Evolutionary conservation across 1,139 yeast genomes (phyloP).

Genomic region (Spencermartinsiella ligniputridi): DNA sequence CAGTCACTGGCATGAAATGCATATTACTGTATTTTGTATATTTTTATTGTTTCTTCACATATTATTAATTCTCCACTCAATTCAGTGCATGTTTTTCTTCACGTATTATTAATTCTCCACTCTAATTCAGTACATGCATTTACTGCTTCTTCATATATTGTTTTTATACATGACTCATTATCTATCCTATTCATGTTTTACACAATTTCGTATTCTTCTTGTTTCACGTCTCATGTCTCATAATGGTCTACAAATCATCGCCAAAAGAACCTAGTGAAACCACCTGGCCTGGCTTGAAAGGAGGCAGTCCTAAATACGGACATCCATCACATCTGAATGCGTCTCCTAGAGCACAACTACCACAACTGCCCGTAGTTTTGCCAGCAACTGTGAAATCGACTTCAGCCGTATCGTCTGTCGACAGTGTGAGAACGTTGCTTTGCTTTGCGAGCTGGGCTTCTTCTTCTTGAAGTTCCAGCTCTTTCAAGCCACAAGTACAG

Average conservation of each 20-base stretch:
- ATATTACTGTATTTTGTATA: too few species aligned
- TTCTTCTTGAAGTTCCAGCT: constrained; percentile 45
- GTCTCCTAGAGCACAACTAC: constrained; percentile 94
- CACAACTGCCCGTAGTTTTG: constrained; percentile 86
- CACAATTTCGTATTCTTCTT: too few species aligned
- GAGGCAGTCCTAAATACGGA: constrained; percentile 94
- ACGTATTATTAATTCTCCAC: too few species aligned
- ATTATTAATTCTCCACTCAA: too few species aligned
- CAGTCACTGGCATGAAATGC: too few species aligned
- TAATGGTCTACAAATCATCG: constrained; percentile 31
- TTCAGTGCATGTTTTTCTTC: too few species aligned
- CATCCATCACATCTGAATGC: constrained; percentile 98
- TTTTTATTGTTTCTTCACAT: too few species aligned
- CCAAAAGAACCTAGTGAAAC: constrained; percentile 33
- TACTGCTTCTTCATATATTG: too few species aligned
- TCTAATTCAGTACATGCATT: too few species aligned
- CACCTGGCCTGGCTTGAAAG: constrained; percentile 93
- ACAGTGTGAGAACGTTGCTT: constrained; percentile 46
- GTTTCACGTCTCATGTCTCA: too few species aligned
- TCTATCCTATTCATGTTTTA: too few species aligned
- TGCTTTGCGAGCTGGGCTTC: constrained; percentile 26
- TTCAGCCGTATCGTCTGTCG: constrained; percentile 63
- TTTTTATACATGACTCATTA: too few species aligned
- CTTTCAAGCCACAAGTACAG: constrained; percentile 95
- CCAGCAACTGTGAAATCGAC: constrained; percentile 94